Percentiles rank a stretch among this genome's conserved stretches.
phyloP scores from a whole-genome alignment of 2,329 filamentous ascomycete species.

The Thielaviopsis ethacetica region DNA sequence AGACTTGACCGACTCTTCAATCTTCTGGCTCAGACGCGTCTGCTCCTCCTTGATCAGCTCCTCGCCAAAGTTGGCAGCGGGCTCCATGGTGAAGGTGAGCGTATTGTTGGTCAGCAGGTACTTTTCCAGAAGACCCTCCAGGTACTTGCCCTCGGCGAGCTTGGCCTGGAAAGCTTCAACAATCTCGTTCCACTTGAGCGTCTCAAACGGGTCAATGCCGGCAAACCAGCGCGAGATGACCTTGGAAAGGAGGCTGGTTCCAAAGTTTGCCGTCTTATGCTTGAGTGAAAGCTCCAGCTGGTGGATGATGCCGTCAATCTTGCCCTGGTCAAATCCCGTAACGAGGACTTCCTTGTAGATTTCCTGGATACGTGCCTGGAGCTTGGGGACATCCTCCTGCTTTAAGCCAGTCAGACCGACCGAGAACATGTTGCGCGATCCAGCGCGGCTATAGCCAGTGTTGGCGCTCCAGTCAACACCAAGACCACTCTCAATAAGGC shows the following conservation, averaged over 20 bases:
- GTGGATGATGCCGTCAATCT: constrained; percentile 87
- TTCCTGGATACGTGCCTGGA: constrained; percentile 57
- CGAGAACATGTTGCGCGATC: constrained; percentile 67
- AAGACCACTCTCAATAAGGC: constrained; percentile 74
- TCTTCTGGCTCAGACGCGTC: constrained; percentile 55
- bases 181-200: constrained; percentile 81
- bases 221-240: constrained; percentile 92
- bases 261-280: constrained; percentile 93
- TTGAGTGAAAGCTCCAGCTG: constrained; percentile 86
- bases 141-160: constrained; percentile 59
- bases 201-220: constrained; percentile 80
- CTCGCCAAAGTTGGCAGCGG: constrained; percentile 57
- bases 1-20: constrained; percentile 49
- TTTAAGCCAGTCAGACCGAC: constrained; percentile 83
- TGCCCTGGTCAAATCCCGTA: constrained; percentile 73
- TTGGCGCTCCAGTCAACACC: constrained; percentile 93
- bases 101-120: constrained; percentile 79
- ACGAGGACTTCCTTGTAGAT: constrained; percentile 54
- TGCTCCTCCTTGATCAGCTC: constrained; percentile 65
- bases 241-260: constrained; percentile 76
- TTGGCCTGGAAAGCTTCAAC: constrained; percentile 66
- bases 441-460: constrained; percentile 72
- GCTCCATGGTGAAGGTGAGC: constrained; percentile 87
- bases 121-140: constrained; percentile 74
- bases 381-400: constrained; percentile 57